A percentile compares a stretch with the other conserved stretches of the same genome.
Conservation (phyloP, 2,329 filamentous ascomycete genomes). For the Colletotrichum zoysiae region DNA sequence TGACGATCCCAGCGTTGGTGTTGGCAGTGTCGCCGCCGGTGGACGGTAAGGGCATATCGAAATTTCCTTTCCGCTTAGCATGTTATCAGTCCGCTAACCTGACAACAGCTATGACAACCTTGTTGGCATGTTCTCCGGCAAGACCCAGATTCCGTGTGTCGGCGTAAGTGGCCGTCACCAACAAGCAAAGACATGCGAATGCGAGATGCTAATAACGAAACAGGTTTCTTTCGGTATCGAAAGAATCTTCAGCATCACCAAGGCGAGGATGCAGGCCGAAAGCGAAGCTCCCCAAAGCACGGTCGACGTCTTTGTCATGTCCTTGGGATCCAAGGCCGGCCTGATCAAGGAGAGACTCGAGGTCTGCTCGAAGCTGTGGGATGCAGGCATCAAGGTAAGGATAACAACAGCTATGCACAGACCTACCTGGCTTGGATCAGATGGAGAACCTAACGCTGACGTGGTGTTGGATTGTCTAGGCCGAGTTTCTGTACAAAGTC, state of each 20-base stretch:
- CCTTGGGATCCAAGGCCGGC: conserved; percentile 87
- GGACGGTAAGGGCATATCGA: conserved; percentile 67
- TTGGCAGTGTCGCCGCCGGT: conserved; percentile 85
- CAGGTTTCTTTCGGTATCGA: conserved; percentile 86
- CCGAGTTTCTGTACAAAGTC: conserved; percentile 89
- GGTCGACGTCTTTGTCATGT: conserved; percentile 95
- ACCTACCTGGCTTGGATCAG: background rate
- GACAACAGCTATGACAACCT: conserved; percentile 91
- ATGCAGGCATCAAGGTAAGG: conserved; percentile 83
- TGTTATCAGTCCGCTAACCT: conserved; percentile 15
- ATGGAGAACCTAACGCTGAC: background rate
- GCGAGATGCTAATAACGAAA: conserved; percentile 62
- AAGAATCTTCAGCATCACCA: conserved; percentile 90
- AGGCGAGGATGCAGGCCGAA: conserved; percentile 77
- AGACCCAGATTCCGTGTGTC: conserved; percentile 88
- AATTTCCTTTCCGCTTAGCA: background rate
- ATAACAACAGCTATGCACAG: conserved; percentile 3
- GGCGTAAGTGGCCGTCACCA: conserved; percentile 56
- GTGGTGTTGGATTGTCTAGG: conserved; percentile 54
- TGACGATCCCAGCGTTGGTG: conserved; percentile 82
- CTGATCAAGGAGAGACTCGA: conserved; percentile 87
- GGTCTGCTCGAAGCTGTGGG: conserved; percentile 82
- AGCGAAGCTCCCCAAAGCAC: conserved; percentile 67
- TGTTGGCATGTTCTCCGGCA: conserved; percentile 92
- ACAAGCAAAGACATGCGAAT: background rate